Evolutionary conservation across 1,139 yeast species (phyloP), one percentile per base, ranked within the genome.

Genomic region (Tardiomyces digboiensis): DNA sequence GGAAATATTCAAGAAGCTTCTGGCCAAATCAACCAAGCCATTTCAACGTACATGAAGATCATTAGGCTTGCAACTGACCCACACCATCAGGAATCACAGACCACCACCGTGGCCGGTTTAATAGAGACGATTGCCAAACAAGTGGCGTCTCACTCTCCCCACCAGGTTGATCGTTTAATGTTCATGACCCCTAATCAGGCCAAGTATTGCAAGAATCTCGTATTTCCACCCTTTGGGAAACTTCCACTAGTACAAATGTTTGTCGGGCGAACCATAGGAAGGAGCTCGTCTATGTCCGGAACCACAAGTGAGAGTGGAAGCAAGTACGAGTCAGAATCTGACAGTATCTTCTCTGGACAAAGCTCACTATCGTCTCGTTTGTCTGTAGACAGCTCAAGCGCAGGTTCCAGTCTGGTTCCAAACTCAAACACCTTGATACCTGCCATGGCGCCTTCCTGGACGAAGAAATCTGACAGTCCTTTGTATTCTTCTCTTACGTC

Each of bases 151-250:
- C n/a, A n/a, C n/a, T n/a, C n/a, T n/a, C n/a, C n/a, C n/a, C n/a
- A n/a, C n/a, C n/a, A n/a, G n/a, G n/a, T n/a, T n/a, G n/a, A n/a
- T n/a, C 33, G 14, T 8, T 5, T 5, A n/a, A 26, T 26, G 33
- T 26, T 50, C 6, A 40, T 51, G 16, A 39, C 48, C 23, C 54
- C 54, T 18, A 37, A 44, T 21, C 42, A 47, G 29, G 54, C 53
- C n/a, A 40, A 42, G 8, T 44, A 46, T 13, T 45, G 48, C 41
- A 44, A 48, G 39, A 48, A 38, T 26, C 42, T 36, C 40, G 36
- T 51, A 29, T 50, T 51, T 39, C 46, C 52, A 2, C 52, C 52
- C 6, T 38, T 40, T 16, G 53, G 53, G 12, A 38, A 36, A 6
- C 42, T 55, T 23, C 54, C 55, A 7, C 46, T 52, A 26, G 10